Conservation (phyloP, 2,329 filamentous ascomycete genomes). For the Metarhizium rileyi region DNA sequence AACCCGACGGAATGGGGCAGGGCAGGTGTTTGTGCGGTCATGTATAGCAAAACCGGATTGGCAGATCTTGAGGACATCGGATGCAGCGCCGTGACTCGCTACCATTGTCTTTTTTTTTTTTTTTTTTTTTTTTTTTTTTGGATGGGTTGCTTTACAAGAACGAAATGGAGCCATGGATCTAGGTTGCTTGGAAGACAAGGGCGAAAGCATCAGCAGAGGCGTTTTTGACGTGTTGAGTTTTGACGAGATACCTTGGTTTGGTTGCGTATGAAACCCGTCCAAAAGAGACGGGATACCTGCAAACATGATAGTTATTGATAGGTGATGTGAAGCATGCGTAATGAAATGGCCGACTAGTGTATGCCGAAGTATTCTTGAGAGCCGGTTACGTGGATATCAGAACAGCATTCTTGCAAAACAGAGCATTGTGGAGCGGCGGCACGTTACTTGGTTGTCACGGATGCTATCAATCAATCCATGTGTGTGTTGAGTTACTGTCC, state of each 20-base stretch:
- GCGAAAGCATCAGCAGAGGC: slow-evolving; percentile 10
- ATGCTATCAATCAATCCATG: no score
- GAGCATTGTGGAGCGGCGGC: no score
- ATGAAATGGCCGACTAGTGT: not conserved
- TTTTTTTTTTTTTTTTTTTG: slow-evolving; percentile 12
- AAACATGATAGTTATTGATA: not conserved
- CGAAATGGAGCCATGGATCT: not conserved
- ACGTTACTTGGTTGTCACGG: no score
- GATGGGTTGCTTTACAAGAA: slow-evolving; percentile 8
- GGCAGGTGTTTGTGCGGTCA: not conserved
- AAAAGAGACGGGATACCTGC: slow-evolving; percentile 4
- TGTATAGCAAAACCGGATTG: slow-evolving; percentile 1
- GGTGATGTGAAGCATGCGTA: not conserved
- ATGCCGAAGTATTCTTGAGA: no score
- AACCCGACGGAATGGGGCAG: not conserved
- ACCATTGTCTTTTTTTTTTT: slow-evolving; percentile 6
- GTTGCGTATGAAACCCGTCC: slow-evolving; percentile 1
- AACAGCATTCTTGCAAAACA: no score
- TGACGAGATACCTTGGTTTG: slow-evolving; percentile 11
- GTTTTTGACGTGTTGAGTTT: slow-evolving; percentile 8
- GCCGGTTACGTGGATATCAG: no score
- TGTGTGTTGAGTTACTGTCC: no score
- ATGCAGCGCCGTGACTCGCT: not conserved
- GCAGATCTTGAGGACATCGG: slow-evolving; percentile 1
- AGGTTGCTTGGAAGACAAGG: not conserved